Evolutionary conservation across 257 asterid genomes (phyloP).

Genomic region (Asclepias syriaca): DNA sequence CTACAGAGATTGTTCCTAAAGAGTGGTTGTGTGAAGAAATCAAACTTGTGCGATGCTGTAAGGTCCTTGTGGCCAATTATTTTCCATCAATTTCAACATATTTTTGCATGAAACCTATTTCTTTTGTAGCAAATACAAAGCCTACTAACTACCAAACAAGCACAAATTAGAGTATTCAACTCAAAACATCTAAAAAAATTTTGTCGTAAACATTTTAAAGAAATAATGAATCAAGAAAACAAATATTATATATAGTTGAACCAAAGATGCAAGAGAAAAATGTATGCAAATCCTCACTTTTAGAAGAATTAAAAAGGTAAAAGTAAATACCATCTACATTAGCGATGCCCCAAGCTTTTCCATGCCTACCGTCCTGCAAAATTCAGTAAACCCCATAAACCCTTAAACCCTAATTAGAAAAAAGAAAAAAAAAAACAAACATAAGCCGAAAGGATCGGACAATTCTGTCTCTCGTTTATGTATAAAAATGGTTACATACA

Average conservation of each 20-base stretch:
- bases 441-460: too few relatives aligned
- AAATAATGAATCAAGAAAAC: background rate
- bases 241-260: too few relatives aligned
- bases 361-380: constrained; percentile 88
- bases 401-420: constrained; percentile 9
- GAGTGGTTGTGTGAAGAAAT: too few relatives aligned
- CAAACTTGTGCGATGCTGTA: too few relatives aligned
- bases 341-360: constrained; percentile 98
- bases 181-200: too few relatives aligned
- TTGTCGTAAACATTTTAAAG: background rate
- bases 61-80: too few relatives aligned
- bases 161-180: background rate
- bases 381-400: constrained; percentile 7
- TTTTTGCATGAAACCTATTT: too few relatives aligned
- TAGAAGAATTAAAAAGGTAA: background rate
- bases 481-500: background rate
- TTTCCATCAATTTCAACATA: too few relatives aligned
- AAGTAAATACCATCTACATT: constrained; percentile 54
- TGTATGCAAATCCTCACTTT: background rate
- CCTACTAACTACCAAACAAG: too few relatives aligned
- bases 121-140: background rate
- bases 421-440: too few relatives aligned
- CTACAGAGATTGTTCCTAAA: too few relatives aligned
- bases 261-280: background rate
- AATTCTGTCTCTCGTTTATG: background rate